phyloP scores from a whole-genome alignment of 1,139 yeast species.

The Suhomyces chickasaworum region DNA sequence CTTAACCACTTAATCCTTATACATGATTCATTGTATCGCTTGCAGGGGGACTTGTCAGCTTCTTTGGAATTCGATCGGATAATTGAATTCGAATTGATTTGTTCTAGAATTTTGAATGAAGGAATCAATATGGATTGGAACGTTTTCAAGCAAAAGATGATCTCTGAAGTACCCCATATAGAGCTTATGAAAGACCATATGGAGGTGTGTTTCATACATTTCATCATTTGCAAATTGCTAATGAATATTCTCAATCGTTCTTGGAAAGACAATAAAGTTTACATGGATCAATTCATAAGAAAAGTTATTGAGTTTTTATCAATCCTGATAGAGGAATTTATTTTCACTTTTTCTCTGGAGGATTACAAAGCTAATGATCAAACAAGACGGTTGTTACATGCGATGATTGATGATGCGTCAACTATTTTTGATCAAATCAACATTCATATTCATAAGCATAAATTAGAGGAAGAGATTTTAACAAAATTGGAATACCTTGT shows the following conservation, averaged over 20 bases:
- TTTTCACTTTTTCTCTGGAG: constrained; percentile 14
- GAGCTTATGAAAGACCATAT: neutral
- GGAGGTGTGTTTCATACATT: neutral
- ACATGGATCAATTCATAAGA: constrained; percentile 46
- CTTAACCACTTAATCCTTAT: neutral
- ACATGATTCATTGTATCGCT: neutral
- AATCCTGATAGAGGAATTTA: constrained; percentile 35
- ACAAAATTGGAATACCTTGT: constrained; percentile 56
- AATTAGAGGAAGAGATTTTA: constrained; percentile 47
- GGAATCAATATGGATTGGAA: constrained; percentile 11
- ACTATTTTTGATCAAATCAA: constrained; percentile 8
- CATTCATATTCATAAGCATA: constrained; percentile 21
- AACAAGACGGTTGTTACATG: constrained; percentile 9
- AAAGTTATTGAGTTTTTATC: constrained; percentile 44
- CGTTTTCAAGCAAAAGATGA: neutral
- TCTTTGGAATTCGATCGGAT: constrained; percentile 9
- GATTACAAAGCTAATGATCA: neutral
- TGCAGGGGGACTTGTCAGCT: constrained; percentile 2
- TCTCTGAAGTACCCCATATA: neutral
- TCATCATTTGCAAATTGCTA: constrained; percentile 31
- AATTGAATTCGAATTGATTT: constrained; percentile 14
- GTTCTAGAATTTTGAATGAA: constrained; percentile 9
- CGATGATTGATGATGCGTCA: constrained; percentile 8
- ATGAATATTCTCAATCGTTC: constrained; percentile 43
- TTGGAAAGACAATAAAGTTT: constrained; percentile 43